phyloP scores from a whole-genome alignment of 306 rosid genomes.

The Citrullus colocynthis region DNA sequence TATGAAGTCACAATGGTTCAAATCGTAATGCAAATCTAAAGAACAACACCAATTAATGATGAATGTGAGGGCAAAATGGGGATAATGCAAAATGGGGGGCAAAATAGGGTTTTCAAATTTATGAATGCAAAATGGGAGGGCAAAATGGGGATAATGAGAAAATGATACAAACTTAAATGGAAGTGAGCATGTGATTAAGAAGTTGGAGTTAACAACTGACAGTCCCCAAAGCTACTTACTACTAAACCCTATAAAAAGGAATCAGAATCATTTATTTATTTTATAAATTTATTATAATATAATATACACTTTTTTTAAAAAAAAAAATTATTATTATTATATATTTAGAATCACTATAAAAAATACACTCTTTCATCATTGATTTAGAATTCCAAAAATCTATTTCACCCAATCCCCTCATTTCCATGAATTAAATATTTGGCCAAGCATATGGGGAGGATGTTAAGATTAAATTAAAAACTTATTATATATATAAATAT shows the following conservation, averaged over 20 bases:
- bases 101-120: not conserved
- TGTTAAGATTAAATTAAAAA: not conserved
- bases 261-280: constrained; percentile 33
- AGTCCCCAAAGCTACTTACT: constrained; percentile 33
- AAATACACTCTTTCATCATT: constrained; percentile 32
- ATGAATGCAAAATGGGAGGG: not conserved
- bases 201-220: constrained; percentile 17
- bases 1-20: too few relatives aligned
- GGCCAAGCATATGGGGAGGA: constrained; percentile 9
- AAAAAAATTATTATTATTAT: too few relatives aligned
- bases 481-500: not conserved
- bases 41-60: too few relatives aligned
- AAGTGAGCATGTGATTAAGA: constrained; percentile 35
- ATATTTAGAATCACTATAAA: too few relatives aligned
- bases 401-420: constrained; percentile 30
- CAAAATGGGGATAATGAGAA: not conserved
- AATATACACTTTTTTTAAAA: constrained; percentile 1
- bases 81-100: too few relatives aligned
- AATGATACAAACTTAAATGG: not conserved
- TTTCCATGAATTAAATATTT: constrained; percentile 19
- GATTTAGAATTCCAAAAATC: constrained; percentile 43
- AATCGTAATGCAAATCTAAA: too few relatives aligned
- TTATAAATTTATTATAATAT: not conserved
- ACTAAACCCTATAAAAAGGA: constrained; percentile 28
- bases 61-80: too few relatives aligned